Base-by-base conservation (phyloP, 768 basidiomycete genomes). In the Psilocybe tampanensis region DNA sequence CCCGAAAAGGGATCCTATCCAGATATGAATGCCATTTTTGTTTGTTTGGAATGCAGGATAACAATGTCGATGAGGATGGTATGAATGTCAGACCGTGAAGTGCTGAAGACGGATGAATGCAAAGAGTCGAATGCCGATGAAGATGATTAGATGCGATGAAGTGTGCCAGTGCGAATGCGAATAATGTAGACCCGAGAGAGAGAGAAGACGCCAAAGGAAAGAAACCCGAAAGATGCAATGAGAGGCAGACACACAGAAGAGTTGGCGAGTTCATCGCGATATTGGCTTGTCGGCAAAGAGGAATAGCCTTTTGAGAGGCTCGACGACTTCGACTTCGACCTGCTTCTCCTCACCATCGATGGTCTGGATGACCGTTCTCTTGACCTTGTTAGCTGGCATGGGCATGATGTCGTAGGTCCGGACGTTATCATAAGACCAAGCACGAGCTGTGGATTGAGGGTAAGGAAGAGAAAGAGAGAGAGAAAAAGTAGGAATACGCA, bases 381-480 rank as follows among this genome's bases (percentile, higher is more conserved):
- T 82, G 73, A 84, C 83, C 68, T 76, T 86, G 72, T 79, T 79
- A 43, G 76, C 72, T n/a, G 80, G 83, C 34, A 80, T 72, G 58
- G 76, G 74, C 82, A 86, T 84, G 57, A 84, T 73, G 15, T 86
- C 84, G 62, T 90, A 91, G 2, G 85, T 88, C 66, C 79, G 81
- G 59, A 88, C 69, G 60, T 86, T 86, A 64, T 89, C 88, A 64
- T 90, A 90, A 2, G 88, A 89, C 88, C 87, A 90, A 2, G 89
- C 85, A 24, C 86, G 86, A 15, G 61, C 61, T 19, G 60, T 66
- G 54, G 9, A 36, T 22, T 19, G 64, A 58, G 32, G 44, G 23
- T 34, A 39, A 43, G 19, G 13, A 2, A 15, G 3, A 39, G 23
- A 6, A 8, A 19, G 57, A 17, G 39, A n/a, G 17, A 29, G 45